Evolutionary conservation across 495 filamentous ascomycete genomes (phyloP).

Genomic region (Jackrogersella multiformis): DNA sequence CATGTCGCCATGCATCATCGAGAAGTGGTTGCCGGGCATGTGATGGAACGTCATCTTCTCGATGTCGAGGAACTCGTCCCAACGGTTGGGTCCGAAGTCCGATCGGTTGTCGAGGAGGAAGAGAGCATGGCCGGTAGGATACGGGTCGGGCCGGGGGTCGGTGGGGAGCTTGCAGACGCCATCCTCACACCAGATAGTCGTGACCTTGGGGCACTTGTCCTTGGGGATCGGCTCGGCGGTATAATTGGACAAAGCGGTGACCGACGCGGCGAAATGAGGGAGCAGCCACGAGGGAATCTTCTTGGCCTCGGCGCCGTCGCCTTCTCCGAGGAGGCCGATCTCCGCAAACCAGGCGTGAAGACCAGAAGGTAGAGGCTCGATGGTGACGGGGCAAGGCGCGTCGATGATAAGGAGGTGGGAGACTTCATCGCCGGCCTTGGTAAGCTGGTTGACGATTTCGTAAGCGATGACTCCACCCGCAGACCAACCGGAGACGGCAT

Average conservation of each 20-base stretch:
- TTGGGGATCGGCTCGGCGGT: slow-evolving; percentile 63
- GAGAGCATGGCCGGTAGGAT: slow-evolving; percentile 74
- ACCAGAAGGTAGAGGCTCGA: slow-evolving; percentile 78
- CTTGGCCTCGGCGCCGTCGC: slow-evolving; percentile 50
- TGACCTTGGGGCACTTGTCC: slow-evolving; percentile 69
- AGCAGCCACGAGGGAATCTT: slow-evolving; percentile 81
- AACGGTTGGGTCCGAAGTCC: slow-evolving; percentile 80
- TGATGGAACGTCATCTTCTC: slow-evolving; percentile 69
- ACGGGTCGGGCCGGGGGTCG: slow-evolving; percentile 75
- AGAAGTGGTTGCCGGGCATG: slow-evolving; percentile 76
- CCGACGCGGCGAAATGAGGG: slow-evolving; percentile 82
- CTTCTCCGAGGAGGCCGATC: slow-evolving; percentile 82
- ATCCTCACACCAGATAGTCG: slow-evolving; percentile 81
- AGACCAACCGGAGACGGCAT: slow-evolving; percentile 79
- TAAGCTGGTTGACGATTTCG: slow-evolving; percentile 78
- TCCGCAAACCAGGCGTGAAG: slow-evolving; percentile 82
- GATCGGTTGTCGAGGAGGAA: slow-evolving; percentile 83
- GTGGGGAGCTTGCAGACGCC: slow-evolving; percentile 77
- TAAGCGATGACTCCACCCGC: slow-evolving; percentile 91
- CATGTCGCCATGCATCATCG: slow-evolving; percentile 71
- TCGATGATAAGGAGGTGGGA: slow-evolving; percentile 83
- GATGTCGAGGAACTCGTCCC: slow-evolving; percentile 76
- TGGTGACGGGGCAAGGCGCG: slow-evolving; percentile 78
- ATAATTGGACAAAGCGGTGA: slow-evolving; percentile 79
- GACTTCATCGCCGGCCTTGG: slow-evolving; percentile 72